Evolutionary conservation across 371 early-diverging fungal genomes (phyloP).

Genomic region (Mortierella sp.): DNA sequence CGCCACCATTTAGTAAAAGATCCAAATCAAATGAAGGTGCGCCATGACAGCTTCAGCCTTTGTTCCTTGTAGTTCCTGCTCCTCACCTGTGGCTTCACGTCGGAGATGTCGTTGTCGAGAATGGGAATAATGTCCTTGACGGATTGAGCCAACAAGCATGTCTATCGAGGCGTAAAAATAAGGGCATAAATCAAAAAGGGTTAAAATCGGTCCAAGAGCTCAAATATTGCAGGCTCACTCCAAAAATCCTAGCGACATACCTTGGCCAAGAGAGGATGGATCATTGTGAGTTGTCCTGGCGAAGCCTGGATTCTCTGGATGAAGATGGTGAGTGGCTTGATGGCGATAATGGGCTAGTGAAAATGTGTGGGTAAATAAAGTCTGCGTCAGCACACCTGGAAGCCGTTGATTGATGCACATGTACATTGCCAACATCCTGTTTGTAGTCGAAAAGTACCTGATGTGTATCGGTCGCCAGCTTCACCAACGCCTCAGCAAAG

Average conservation of each 20-base stretch:
- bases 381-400: neutral
- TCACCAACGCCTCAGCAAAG: slow-evolving; percentile 63
- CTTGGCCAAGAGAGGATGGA: slow-evolving; percentile 70
- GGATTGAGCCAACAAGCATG: slow-evolving; percentile 72
- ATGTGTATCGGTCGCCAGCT: slow-evolving; percentile 55
- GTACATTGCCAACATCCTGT: slow-evolving; percentile 33
- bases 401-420: slow-evolving; percentile 9
- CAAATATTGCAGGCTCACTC: neutral
- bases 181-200: neutral
- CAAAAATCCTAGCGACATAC: slow-evolving; percentile 29
- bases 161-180: slow-evolving; percentile 40
- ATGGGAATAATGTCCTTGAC: slow-evolving; percentile 70
- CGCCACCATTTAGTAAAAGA: neutral
- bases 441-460: slow-evolving; percentile 28
- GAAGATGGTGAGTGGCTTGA: slow-evolving; percentile 58
- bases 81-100: slow-evolving; percentile 66
- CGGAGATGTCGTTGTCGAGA: slow-evolving; percentile 69
- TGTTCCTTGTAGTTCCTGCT: neutral
- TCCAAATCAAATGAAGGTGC: too few species aligned
- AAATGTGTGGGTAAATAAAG: neutral
- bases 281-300: slow-evolving; percentile 64
- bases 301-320: slow-evolving; percentile 59
- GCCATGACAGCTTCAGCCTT: neutral
- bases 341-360: slow-evolving; percentile 61
- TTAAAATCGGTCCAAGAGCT: neutral